A percentile compares a stretch with the other conserved stretches of the same genome.
phyloP scores from a whole-genome alignment of 495 filamentous ascomycete species.

The Aeminium ludgeri region DNA sequence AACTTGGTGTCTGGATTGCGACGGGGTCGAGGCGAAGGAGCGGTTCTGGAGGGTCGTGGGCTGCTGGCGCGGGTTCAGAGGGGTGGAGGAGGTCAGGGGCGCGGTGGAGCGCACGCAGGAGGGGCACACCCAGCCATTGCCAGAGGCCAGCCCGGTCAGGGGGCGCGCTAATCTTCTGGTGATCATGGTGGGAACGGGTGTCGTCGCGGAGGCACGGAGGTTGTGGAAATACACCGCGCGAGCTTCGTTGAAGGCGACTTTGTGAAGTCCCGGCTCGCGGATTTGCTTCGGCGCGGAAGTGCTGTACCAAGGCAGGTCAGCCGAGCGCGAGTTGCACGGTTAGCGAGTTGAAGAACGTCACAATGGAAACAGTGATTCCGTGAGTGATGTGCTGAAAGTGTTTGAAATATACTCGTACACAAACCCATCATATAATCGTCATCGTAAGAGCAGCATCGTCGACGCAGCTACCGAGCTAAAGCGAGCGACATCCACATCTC shows the following conservation, averaged over 20 bases:
- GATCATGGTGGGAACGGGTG: conserved; percentile 9
- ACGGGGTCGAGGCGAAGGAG: neutral
- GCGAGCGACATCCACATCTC: neutral
- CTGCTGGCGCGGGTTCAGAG: neutral
- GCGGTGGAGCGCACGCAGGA: conserved; percentile 10
- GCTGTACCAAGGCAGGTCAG: no score
- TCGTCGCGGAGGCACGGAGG: no score
- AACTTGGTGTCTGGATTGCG: conserved; percentile 5
- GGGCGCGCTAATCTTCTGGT: conserved; percentile 15
- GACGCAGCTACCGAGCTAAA: no score
- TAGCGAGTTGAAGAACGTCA: neutral
- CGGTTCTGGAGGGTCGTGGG: conserved; percentile 5
- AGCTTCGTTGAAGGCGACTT: no score
- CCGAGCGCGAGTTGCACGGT: no score
- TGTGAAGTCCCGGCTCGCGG: no score
- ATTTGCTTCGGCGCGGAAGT: no score
- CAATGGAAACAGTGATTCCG: neutral
- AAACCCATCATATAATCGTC: neutral
- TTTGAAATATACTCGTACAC: neutral
- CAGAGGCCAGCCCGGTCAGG: conserved; percentile 6
- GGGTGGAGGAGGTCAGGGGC: neutral
- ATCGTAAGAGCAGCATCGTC: no score
- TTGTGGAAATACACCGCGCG: no score
- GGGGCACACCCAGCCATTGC: conserved; percentile 6
- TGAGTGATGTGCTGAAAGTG: neutral